Evolutionary conservation across 495 filamentous ascomycete species (phyloP).

Genomic region (Daldinia grandis): DNA sequence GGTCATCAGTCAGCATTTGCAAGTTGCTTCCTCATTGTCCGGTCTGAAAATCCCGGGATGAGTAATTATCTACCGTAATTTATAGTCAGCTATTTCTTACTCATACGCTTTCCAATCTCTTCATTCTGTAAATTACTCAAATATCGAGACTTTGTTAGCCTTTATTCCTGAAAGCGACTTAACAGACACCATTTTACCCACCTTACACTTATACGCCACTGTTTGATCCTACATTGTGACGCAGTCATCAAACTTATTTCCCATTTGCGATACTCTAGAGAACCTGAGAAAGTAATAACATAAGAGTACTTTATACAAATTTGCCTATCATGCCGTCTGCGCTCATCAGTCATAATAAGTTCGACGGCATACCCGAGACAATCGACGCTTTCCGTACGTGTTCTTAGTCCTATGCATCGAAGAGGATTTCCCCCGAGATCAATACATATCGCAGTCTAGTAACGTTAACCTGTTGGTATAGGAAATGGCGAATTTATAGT

Average conservation of each 20-base stretch:
- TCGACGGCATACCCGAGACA: conserved; percentile 87
- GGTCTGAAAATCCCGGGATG: conserved; percentile 9
- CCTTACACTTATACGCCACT: conserved; percentile 3
- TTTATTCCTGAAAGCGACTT: neutral
- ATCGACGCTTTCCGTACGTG: conserved; percentile 82
- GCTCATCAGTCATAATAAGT: conserved; percentile 58
- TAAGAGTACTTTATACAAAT: neutral
- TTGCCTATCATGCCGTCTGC: conserved; percentile 52
- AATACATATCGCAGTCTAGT: conserved; percentile 8
- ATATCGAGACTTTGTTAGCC: neutral
- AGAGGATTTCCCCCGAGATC: neutral
- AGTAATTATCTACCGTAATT: conserved; percentile 18
- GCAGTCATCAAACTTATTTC: conserved; percentile 5
- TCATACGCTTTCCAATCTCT: neutral
- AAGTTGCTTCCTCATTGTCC: conserved; percentile 25
- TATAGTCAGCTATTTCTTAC: neutral
- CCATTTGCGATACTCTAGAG: neutral
- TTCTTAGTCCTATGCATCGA: conserved; percentile 27
- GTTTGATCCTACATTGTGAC: neutral
- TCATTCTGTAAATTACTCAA: neutral
- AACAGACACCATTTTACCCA: neutral
- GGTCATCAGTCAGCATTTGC: conserved; percentile 38
- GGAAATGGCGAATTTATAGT: conserved; percentile 93
- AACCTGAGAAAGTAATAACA: neutral
- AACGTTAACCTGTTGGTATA: conserved; percentile 44